Base-by-base conservation (phyloP, 2,329 filamentous ascomycete species). In the Cordyceps cateniannulata region DNA sequence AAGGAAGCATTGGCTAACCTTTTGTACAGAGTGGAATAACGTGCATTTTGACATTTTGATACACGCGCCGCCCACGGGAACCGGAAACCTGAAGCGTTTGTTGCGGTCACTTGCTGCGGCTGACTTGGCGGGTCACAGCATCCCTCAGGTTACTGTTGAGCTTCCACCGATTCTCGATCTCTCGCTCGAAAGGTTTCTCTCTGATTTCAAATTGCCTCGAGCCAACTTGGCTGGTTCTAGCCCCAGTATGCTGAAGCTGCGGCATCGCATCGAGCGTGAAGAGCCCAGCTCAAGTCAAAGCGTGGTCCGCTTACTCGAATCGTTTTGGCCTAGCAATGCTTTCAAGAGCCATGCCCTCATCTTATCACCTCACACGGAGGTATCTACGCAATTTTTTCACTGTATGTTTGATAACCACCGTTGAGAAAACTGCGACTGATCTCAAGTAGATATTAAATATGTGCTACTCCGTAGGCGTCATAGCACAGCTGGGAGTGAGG, bases 131-230 rank as follows among this genome's bases (percentile, higher is more conserved):
- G 87, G 88, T 0, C 78, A 88, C 47, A 77, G 81, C 1, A 76
- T 83, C 2, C 93, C 93, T 3, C 86, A 89, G 63, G 77, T 99
- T 51, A 96, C 89, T 2, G 85, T 98, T 54, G 93, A 98, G 69
- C 79, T 99, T 8, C 91, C 93, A 0, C 77, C 84, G 29, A 76
- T 84, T 32, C 76, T 93, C 20, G 91, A 96, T 66, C 72, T 78
- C 3, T 79, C 85, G 2, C 83, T 90, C 5, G 79, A 84, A 56
- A 75, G 76, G 16, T 91, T 86, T 65, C 71, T 96, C 12, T 74
- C 83, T 51, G 71, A 69, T 0, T 90, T 91, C 65, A 75, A 78
- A 35, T 95, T 90, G 88, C 89, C 90, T 52, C 80, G 85, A 14
- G 65, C 66, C 3, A 59, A 60, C 5, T 65, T 70, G 12, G 67